Evolutionary conservation across 1,284 basidiomycete genomes (phyloP).

Genomic region (Thecaphora frezii): DNA sequence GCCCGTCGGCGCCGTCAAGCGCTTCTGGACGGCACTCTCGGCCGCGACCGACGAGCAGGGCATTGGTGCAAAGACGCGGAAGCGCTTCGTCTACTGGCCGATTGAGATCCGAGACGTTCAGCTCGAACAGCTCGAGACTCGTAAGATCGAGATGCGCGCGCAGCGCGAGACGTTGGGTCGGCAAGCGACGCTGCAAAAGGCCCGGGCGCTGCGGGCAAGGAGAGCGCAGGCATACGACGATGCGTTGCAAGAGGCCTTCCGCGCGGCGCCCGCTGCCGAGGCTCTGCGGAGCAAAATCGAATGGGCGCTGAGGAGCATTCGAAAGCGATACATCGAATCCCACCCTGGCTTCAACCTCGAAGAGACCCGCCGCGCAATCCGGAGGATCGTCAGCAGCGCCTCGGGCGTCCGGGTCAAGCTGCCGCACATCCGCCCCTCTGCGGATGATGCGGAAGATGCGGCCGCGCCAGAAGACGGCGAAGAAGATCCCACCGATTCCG

Average conservation of each 20-base stretch:
- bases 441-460: background rate
- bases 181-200: conserved; percentile 22
- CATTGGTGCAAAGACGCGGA: no score
- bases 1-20: conserved; percentile 1
- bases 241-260: conserved; percentile 19
- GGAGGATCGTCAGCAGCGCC: conserved; percentile 15
- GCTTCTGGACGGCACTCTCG: background rate
- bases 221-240: conserved; percentile 16
- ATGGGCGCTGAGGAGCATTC: conserved; percentile 14
- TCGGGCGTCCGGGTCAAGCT: conserved; percentile 12
- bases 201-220: conserved; percentile 21
- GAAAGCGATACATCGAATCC: conserved; percentile 20
- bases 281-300: conserved; percentile 23
- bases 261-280: conserved; percentile 9
- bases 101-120: background rate
- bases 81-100: background rate
- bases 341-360: conserved; percentile 15
- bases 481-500: background rate
- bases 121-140: background rate
- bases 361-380: conserved; percentile 17
- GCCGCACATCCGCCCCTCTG: conserved; percentile 8
- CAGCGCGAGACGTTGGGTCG: conserved; percentile 24
- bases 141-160: conserved; percentile 3
- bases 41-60: background rate
- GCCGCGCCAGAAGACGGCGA: conserved; percentile 1